Base-by-base conservation (phyloP, 495 filamentous ascomycete genomes). In the Tetracladium marchalianum region DNA sequence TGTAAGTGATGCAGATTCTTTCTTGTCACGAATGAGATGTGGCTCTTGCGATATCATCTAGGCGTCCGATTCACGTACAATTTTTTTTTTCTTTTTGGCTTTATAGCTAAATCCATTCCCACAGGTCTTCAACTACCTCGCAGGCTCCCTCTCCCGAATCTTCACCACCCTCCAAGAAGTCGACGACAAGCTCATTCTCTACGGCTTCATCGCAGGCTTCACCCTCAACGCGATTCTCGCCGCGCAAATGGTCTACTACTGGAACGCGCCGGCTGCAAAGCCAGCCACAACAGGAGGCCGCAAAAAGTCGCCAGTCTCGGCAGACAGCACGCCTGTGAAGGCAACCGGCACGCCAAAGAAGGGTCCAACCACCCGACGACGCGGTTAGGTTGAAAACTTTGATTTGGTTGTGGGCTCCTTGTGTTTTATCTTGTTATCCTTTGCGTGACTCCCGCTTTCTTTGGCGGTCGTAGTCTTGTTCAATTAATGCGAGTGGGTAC, bases 161-260 rank as follows among this genome's bases (percentile, higher is more conserved):
- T 96, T 95, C 65, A 98, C 92, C 15, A 98, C 93, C 2, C 65
- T 97, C 40, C 87, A 95, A 57, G 92, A 98, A 70, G 89, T 96
- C 50, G 82, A 92, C 54, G 92, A 98, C 64, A 85, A 85, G 62
- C 71, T 97, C 46, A 96, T 98, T 54, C 76, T 98, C 12, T 95
- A 90, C 62, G 84, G 88, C 17, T 96, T 92, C 72, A 63, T 96
- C 38, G 87, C 85, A 1, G 93, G 85, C 17, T 95, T 94, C 61
- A 66, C 72, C 27, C 77, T 98, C 53, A 98, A 98, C 66, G 66
- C 81, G 50, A 74, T 98, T 45, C 68, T 97, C 46, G 92, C 87
- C 3, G 66, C 68, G 39, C 92, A 98, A 71, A 95, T 97, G 88
- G 62, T 90, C 9, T 95, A 88, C 66, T 97, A 96, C 69, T 98